Base-by-base conservation (phyloP, 805 yeast genomes). In the Teunomyces funiuensis region DNA sequence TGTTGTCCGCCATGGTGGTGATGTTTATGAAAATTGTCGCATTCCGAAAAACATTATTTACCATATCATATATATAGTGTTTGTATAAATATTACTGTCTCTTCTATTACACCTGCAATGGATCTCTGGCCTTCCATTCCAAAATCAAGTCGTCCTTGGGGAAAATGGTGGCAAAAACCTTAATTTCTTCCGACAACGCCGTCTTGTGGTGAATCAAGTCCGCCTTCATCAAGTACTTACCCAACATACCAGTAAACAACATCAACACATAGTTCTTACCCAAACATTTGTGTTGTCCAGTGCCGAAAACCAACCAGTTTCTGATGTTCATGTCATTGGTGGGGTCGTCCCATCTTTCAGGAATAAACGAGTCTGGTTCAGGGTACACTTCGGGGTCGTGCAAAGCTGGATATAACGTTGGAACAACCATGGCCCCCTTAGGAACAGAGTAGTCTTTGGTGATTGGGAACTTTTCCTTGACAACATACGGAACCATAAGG, bases 381-480 rank as follows among this genome's bases (percentile, higher is more conserved):
- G 88, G 93, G 61, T 90, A 93, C 39, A 86, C 96, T 68, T 91
- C 97, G 18, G 97, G 97, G 62, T 93, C 99, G 61, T 93, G 99
- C 60, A 93, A 77, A 7, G 97, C 86, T 17, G 99, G 98, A 65
- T 91, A 95, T 51, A 88, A 68, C 5, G 97, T 88, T 46, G 99
- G 99, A 53, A 93, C 88, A 53, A 93, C 76, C 99, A 93, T 93
- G 19, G 97, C 76, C 34, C 98, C 98, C 70, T 89, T 90, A 61
- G 99, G 99, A 38, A 89, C 96, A 19, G 91, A 82, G 69, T 93
- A 93, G 43, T 74, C 77, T 11, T 84, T 83, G 28, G 88, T 77
- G 40, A 93, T 81, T 30, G 95, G 95, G 76, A 86, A 93, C 10
- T 77, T 69, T 63, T 88, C 76, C 75, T 93, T 93, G 40, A 79